phyloP scores from a whole-genome alignment of 805 yeast species.

The Candida awuae region DNA sequence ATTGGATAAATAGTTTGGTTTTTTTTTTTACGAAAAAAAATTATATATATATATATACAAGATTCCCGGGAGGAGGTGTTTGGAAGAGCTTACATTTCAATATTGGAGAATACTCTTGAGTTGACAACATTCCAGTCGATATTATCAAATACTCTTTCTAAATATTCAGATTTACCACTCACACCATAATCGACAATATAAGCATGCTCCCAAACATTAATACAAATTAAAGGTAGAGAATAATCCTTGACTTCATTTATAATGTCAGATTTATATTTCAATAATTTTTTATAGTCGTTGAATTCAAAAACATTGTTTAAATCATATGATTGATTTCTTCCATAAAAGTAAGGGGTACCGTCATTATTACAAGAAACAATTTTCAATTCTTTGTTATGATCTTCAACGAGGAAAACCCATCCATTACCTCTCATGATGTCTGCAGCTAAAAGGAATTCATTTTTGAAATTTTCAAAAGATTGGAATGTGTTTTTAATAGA shows the following conservation, averaged over 20 bases:
- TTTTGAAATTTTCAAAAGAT: slow-evolving; percentile 43
- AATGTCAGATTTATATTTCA: slow-evolving; percentile 27
- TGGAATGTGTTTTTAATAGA: slow-evolving; percentile 34
- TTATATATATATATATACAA: too few species aligned
- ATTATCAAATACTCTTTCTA: slow-evolving; percentile 68
- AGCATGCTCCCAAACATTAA: slow-evolving; percentile 88
- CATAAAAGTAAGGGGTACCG: slow-evolving; percentile 69
- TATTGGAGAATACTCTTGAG: slow-evolving; percentile 24
- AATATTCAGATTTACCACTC: slow-evolving; percentile 62
- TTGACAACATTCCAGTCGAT: slow-evolving; percentile 81
- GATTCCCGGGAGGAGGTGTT: too few species aligned
- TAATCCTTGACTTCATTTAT: slow-evolving; percentile 41
- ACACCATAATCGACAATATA: slow-evolving; percentile 80
- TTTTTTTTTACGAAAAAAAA: too few species aligned
- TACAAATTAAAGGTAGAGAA: slow-evolving; percentile 65
- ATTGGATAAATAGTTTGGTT: slow-evolving; percentile 17
- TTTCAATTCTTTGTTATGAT: slow-evolving; percentile 48
- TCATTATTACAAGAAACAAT: slow-evolving; percentile 56
- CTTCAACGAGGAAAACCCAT: slow-evolving; percentile 68
- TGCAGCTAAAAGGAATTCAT: slow-evolving; percentile 41
- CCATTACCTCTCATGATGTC: slow-evolving; percentile 58
- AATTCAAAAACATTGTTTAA: slow-evolving; percentile 63
- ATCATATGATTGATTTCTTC: slow-evolving; percentile 65
- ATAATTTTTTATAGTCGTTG: slow-evolving; percentile 42
- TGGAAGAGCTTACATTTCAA: slow-evolving; percentile 13